Conservation (phyloP, 2,329 filamentous ascomycete genomes). For the Paecilomyces sp. region DNA sequence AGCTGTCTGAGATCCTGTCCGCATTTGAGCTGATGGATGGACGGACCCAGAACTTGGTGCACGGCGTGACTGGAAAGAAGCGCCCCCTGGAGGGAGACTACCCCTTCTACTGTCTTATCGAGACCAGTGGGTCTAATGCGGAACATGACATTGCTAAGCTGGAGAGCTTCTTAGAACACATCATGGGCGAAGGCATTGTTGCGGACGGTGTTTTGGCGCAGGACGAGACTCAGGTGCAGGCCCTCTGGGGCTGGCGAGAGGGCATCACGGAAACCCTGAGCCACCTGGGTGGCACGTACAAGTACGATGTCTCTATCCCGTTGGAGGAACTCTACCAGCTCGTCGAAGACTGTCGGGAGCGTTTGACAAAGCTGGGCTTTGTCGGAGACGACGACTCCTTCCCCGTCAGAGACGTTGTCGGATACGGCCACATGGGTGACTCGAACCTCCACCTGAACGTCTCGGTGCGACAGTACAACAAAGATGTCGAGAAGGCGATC, state of each 20-base stretch:
- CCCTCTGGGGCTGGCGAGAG: conserved; percentile 89
- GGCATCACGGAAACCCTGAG: conserved; percentile 83
- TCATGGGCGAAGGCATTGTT: conserved; percentile 83
- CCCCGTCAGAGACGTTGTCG: conserved; percentile 83
- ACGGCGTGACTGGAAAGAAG: conserved; percentile 66
- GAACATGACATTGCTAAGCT: conserved; percentile 94
- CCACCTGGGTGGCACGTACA: conserved; percentile 93
- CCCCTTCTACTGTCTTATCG: conserved; percentile 93
- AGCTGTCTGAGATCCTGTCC: conserved; percentile 90
- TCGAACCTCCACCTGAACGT: conserved; percentile 93
- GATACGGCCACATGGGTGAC: conserved; percentile 98
- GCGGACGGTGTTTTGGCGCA: conserved; percentile 86
- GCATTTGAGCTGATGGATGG: conserved; percentile 97
- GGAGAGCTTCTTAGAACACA: conserved; percentile 79
- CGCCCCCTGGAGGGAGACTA: conserved; percentile 74
- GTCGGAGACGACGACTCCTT: conserved; percentile 67
- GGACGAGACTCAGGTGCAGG: conserved; percentile 79
- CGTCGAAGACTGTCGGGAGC: conserved; percentile 74
- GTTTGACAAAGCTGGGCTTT: conserved; percentile 66
- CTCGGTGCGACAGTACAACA: conserved; percentile 72
- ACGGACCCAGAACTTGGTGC: conserved; percentile 70
- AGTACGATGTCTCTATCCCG: conserved; percentile 96
- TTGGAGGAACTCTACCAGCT: conserved; percentile 78
- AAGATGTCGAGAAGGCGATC: conserved; percentile 74
- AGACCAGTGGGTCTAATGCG: conserved; percentile 89